These are phyloP conservation scores for Talaromyces thailandensis DNA, from an alignment of 495 filamentous ascomycete genomes.

Conservation along the genomic window DNA sequence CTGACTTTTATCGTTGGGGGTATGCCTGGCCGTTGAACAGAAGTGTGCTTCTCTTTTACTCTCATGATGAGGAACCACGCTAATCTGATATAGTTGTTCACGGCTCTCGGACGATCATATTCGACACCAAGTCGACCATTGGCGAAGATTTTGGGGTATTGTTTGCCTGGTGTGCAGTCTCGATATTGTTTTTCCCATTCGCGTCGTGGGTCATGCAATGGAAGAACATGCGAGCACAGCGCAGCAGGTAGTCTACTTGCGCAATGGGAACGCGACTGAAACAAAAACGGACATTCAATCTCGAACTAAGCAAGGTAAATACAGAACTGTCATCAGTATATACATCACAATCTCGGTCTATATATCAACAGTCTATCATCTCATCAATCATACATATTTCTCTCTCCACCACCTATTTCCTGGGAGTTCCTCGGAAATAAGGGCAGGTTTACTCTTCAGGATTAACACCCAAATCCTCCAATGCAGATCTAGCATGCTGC, in stretches of 20 bases:
- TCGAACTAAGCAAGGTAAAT: not conserved
- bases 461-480: constrained; percentile 6
- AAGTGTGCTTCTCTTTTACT: constrained; percentile 23
- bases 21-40: constrained; percentile 67
- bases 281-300: not conserved
- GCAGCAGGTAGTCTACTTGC: not conserved
- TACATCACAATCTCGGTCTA: not conserved
- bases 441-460: not conserved
- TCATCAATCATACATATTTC: not conserved
- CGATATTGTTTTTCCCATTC: constrained; percentile 50
- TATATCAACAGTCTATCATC: not conserved
- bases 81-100: constrained; percentile 43
- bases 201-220: constrained; percentile 50
- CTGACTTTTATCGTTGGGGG: constrained; percentile 56
- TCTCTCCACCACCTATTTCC: not conserved
- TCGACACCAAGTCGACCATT: constrained; percentile 52
- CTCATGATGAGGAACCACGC: constrained; percentile 5
- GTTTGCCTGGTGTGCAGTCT: constrained; percentile 50
- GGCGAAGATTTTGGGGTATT: constrained; percentile 58
- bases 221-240: constrained; percentile 37
- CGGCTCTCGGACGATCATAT: constrained; percentile 52
- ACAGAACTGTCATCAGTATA: not conserved
- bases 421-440: not conserved
- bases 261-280: not conserved
- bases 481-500: not conserved